Base-by-base conservation (phyloP, 768 basidiomycete genomes). In the Termitomyces sp. region DNA sequence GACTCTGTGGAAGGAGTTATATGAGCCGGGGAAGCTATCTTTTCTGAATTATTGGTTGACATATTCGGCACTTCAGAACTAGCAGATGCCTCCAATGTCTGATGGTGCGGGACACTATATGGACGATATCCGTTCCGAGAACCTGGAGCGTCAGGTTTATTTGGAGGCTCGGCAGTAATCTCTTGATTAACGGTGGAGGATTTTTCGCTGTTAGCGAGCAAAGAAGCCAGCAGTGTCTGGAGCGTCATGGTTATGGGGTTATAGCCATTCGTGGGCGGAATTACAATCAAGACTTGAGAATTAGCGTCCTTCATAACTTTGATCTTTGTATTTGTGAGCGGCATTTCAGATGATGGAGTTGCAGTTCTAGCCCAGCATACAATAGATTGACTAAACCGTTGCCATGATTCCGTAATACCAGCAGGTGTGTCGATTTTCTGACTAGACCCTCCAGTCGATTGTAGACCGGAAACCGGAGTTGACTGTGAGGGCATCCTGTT, bases 51-150 rank as follows among this genome's bases (percentile, higher is more conserved):
- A 28, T 43, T 49, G 1, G 14, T 52, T 1, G 18, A 58, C 7
- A 10, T 36, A 26, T n/a, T 33, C 51, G 11, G 36, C 20, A 43
- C 24, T 16, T 11, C 36, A 7, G 32, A 5, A 48, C 35, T 18
- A 24, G 43, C 13, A 43, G 20, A 43, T 26, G 46, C 18, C 43
- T 43, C 41, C 22, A 40, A 54, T 36, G 30, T 30, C 24, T 40
- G 59, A 36, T 60, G 49, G 35, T 49, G 48, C 13, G 52, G 59
- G n/a, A 62, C 45, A 49, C 53, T 54, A 35, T 48, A 60, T 11
- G 59, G 51, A 4, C 36, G 52, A 38, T 58, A 55, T 47, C 32
- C 45, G 16, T 41, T n/a, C 11, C 20, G 14, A 2, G 8, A 44
- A 28, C 18, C 53, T 18, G n/a, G 14, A 54, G 20, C 41, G 9